Conservation (phyloP, 192 early-diverging fungal species). For the Podila verticillata region DNA sequence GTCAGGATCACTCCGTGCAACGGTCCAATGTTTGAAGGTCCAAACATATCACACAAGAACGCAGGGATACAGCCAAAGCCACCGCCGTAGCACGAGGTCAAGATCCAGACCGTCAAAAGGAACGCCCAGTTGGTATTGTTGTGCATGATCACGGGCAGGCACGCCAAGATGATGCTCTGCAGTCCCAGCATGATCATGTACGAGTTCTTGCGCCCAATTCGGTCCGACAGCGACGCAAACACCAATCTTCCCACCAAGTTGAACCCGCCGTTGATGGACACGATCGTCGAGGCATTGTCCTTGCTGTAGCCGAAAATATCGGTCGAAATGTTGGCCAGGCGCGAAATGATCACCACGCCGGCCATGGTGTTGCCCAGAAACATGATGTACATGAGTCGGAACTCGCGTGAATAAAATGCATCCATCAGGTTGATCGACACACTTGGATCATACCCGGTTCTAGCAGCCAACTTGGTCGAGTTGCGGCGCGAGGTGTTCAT, state of each 20-base stretch:
- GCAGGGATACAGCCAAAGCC: constrained; percentile 83
- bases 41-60: constrained; percentile 81
- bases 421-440: constrained; percentile 63
- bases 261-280: constrained; percentile 70
- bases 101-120: constrained; percentile 67
- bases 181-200: constrained; percentile 68
- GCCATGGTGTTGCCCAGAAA: constrained; percentile 71
- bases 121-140: constrained; percentile 62
- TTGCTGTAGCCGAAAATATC: constrained; percentile 59
- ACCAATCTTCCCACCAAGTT: constrained; percentile 64
- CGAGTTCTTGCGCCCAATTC: constrained; percentile 69
- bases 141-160: constrained; percentile 64
- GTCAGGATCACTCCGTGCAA: constrained; percentile 81
- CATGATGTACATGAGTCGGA: constrained; percentile 67
- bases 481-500: constrained; percentile 25
- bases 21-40: constrained; percentile 74
- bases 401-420: constrained; percentile 65
- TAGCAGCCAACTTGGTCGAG: constrained; percentile 7
- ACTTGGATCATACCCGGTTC: constrained; percentile 31
- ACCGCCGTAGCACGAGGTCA: constrained; percentile 78
- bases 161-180: constrained; percentile 69
- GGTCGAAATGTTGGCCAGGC: constrained; percentile 63
- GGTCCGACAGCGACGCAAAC: constrained; percentile 68
- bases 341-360: constrained; percentile 69
- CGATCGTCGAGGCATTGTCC: constrained; percentile 58